Evolutionary conservation across 768 basidiomycete genomes (phyloP), one percentile per base, ranked within the genome.

Genomic region (Flagelloscypha sp.): DNA sequence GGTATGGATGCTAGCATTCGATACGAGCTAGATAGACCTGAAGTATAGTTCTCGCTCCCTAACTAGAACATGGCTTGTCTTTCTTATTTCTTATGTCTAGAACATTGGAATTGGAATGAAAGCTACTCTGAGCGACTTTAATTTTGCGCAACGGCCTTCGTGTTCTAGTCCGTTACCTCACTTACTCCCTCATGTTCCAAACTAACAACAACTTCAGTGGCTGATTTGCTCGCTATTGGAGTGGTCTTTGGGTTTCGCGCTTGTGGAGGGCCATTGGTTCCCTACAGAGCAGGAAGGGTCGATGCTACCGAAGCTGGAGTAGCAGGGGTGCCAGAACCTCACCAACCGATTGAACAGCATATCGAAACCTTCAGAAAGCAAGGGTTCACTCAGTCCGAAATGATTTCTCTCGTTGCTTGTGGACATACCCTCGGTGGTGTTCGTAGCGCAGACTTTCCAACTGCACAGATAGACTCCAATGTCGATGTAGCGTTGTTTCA

Each of bases 1-100:
- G 70, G 72, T n/a, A 27, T 74, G 36, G 72, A 74, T 40, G 66
- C 64, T 16, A 70, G 67, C 6, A 59, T 74, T 38, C 62, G 55
- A 15, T 71, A 67, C 36, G 72, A 74, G 47, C 56, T 66, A 15
- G 55, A 52, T 30, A 50, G 63, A 31, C 6, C 52, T 7, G 66
- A 66, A 55, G 69, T 69, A 37, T 15, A 61, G 48, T 21, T 23
- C 15, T 9, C 7, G 13, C 12, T 23, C 19, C 22, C 12, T 21
- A 18, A 9, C 7, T 28, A n/a, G n/a, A n/a, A n/a, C n/a, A n/a
- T n/a, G n/a, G n/a, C n/a, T n/a, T n/a, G n/a, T n/a, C n/a, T n/a
- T n/a, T n/a, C n/a, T n/a, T n/a, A n/a, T 27, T 22, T 12, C 20
- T 17, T 19, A 7, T 25, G 16, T 30, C 33, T 41, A 71, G 70